Conservation (phyloP, 2,329 filamentous ascomycete genomes). For the Phaeoacremonium minimum region DNA sequence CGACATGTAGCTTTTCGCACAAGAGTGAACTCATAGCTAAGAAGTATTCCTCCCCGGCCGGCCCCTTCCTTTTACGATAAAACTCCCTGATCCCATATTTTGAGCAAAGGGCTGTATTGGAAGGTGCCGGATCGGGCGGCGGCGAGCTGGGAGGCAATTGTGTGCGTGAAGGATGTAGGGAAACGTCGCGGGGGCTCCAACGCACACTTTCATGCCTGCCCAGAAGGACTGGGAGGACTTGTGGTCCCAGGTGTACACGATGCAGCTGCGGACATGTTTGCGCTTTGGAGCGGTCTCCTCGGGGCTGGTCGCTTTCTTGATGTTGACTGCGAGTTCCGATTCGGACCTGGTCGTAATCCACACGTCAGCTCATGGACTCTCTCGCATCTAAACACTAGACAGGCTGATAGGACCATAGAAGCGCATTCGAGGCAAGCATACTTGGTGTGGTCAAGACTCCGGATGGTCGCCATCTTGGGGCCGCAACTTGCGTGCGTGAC, state of each 20-base stretch:
- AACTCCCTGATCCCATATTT: too few relatives aligned
- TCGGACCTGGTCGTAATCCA: slow-evolving; percentile 50
- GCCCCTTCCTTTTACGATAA: too few relatives aligned
- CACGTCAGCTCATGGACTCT: slow-evolving; percentile 12
- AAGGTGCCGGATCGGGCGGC: too few relatives aligned
- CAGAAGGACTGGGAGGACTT: slow-evolving; percentile 94
- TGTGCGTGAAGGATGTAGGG: too few relatives aligned
- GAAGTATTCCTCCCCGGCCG: too few relatives aligned
- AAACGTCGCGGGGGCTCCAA: slow-evolving; percentile 2
- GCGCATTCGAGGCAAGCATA: slow-evolving; percentile 9
- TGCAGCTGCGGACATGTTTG: slow-evolving; percentile 97
- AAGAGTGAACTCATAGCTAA: too few relatives aligned
- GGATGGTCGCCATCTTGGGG: slow-evolving; percentile 23
- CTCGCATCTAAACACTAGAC: too few relatives aligned
- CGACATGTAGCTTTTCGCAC: too few relatives aligned
- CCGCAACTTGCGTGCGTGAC: too few relatives aligned
- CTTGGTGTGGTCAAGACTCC: slow-evolving; percentile 25
- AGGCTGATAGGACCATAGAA: too few relatives aligned
- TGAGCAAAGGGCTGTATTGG: too few relatives aligned
- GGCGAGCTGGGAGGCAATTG: too few relatives aligned
- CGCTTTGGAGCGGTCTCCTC: slow-evolving; percentile 67
- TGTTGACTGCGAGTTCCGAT: slow-evolving; percentile 65
- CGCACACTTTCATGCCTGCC: slow-evolving; percentile 94
- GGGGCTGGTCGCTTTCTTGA: slow-evolving; percentile 64
- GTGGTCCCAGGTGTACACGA: slow-evolving; percentile 99